Conservation (phyloP, 78 protist species). For the Mastigamoeba balamuthi region DNA sequence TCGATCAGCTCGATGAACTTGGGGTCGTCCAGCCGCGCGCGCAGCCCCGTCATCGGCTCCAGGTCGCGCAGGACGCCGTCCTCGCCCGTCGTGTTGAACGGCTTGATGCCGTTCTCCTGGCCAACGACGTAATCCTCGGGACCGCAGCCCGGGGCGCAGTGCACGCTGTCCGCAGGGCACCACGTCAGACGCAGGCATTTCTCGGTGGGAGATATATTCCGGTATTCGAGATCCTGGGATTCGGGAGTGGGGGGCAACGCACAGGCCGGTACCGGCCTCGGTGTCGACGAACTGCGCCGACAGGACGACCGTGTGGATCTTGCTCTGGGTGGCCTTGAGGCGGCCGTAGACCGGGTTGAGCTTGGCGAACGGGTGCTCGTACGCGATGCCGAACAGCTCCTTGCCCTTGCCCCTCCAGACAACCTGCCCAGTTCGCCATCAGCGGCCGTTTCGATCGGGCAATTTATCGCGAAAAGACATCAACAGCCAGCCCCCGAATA, state of each 20-base stretch:
- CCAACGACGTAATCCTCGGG: conserved; percentile 2
- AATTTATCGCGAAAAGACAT: too few species aligned
- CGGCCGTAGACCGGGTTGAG: not conserved
- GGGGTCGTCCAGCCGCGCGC: not conserved
- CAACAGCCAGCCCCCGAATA: too few species aligned
- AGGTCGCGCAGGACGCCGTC: not conserved
- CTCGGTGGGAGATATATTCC: too few species aligned
- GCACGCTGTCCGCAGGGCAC: not conserved
- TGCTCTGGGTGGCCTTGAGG: not conserved
- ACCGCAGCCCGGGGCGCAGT: conserved; percentile 5
- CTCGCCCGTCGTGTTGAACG: conserved; percentile 4
- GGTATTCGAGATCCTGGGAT: too few species aligned
- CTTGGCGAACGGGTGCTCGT: not conserved
- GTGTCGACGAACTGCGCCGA: not conserved
- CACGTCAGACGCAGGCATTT: too few species aligned
- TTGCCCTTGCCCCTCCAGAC: not conserved
- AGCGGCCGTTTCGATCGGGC: too few species aligned
- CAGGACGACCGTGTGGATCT: not conserved
- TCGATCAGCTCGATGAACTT: not conserved
- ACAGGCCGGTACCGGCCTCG: not conserved
- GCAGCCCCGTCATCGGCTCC: not conserved
- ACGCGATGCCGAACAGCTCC: not conserved
- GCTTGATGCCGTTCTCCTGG: not conserved
- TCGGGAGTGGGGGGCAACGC: not conserved
- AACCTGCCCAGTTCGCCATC: not conserved